Conservation (phyloP, 2,329 filamentous ascomycete species). For the Neopestalotiopsis sp. region DNA sequence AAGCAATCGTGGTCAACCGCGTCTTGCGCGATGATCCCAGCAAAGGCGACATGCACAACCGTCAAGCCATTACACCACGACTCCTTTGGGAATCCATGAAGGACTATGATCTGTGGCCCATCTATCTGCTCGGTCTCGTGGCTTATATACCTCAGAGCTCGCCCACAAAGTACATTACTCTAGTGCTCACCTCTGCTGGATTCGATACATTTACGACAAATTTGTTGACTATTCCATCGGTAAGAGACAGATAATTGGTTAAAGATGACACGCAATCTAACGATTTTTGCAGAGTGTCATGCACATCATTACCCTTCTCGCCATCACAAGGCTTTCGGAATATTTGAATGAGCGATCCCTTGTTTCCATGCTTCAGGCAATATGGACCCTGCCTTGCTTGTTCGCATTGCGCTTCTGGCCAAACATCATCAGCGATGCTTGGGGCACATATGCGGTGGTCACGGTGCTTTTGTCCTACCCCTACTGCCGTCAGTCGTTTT, state of each 20-base stretch:
- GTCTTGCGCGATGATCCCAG: constrained; percentile 60
- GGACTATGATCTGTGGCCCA: constrained; percentile 62
- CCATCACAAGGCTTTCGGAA: constrained; percentile 57
- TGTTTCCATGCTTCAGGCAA: constrained; percentile 47
- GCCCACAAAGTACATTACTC: constrained; percentile 54
- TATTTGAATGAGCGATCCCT: constrained; percentile 53
- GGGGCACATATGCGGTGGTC: constrained; percentile 57
- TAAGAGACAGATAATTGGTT: constrained; percentile 24
- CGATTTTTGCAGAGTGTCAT: constrained; percentile 42
- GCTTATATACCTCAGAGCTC: constrained; percentile 54
- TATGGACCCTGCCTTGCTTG: constrained; percentile 63
- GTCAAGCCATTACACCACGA: constrained; percentile 54
- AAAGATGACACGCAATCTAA: background rate
- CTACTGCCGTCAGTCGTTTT: constrained; percentile 46
- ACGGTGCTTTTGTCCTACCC: constrained; percentile 57
- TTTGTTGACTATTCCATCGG: constrained; percentile 59
- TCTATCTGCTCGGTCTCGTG: constrained; percentile 55
- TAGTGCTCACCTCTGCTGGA: constrained; percentile 54
- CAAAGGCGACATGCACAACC: constrained; percentile 64
- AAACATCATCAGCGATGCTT: constrained; percentile 45
- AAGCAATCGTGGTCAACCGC: constrained; percentile 63
- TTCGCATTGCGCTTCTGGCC: constrained; percentile 54
- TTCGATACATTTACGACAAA: constrained; percentile 62
- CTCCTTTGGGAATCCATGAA: constrained; percentile 54
- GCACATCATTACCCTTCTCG: constrained; percentile 56